Conservation (phyloP, 2,329 filamentous ascomycete genomes). For the Cadophora sp. region DNA sequence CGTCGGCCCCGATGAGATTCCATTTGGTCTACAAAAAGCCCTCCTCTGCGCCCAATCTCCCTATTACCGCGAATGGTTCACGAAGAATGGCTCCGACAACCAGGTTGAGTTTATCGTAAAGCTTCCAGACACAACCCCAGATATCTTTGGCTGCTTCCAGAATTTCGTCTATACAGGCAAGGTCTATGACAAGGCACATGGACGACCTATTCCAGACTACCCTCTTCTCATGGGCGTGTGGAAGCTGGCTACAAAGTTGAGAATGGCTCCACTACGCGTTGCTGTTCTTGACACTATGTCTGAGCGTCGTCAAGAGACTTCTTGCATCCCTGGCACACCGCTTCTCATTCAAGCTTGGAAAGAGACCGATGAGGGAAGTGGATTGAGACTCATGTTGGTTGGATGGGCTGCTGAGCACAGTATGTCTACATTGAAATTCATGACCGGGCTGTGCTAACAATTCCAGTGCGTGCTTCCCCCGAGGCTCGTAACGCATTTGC, state of each 20-base stretch:
- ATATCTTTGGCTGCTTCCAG: conserved; percentile 43
- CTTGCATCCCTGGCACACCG: conserved; percentile 62
- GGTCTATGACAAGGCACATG: conserved; percentile 39
- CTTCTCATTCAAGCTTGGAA: conserved; percentile 67
- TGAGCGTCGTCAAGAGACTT: conserved; percentile 59
- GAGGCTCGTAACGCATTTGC: conserved; percentile 63
- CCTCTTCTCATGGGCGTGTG: conserved; percentile 40
- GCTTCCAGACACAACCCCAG: conserved; percentile 37
- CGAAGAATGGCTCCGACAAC: conserved; percentile 25
- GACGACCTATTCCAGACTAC: conserved; percentile 38
- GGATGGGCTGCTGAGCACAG: conserved; percentile 69
- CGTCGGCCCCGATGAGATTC: conserved; percentile 40
- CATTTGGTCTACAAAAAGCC: conserved; percentile 43
- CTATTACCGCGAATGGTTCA: conserved; percentile 40
- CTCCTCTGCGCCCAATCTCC: conserved; percentile 42
- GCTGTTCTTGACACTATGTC: conserved; percentile 60
- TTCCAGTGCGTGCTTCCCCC: conserved; percentile 46
- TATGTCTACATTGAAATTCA: conserved; percentile 23
- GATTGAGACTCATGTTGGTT: conserved; percentile 63
- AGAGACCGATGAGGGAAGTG: conserved; percentile 65
- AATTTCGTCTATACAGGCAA: conserved; percentile 42
- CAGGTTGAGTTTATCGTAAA: conserved; percentile 40
- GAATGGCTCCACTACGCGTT: conserved; percentile 39
- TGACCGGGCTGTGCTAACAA: conserved; percentile 16
- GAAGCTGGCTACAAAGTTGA: conserved; percentile 41